Percentiles rank a stretch among this genome's conserved stretches.
Conservation (phyloP, 495 filamentous ascomycete genomes). For the Aspergillus conjunctus region DNA sequence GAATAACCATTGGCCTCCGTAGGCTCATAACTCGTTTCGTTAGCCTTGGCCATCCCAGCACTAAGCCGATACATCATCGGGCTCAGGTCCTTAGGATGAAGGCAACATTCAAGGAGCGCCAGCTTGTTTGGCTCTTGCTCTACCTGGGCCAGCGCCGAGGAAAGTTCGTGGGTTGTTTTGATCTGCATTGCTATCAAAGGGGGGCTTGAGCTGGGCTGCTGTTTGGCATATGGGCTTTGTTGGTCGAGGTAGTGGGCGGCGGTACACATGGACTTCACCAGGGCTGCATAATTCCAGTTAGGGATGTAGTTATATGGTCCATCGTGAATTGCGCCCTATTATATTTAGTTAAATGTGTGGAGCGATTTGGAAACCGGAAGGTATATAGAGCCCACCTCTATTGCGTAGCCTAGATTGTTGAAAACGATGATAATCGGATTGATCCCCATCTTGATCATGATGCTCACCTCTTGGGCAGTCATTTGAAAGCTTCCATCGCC, state of each 20-base stretch:
- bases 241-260: neutral
- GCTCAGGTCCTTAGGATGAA: neutral
- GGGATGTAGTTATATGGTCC: conserved; percentile 9
- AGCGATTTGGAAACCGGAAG: neutral
- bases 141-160: neutral
- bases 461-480: conserved; percentile 73
- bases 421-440: conserved; percentile 73
- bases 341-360: neutral
- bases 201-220: neutral
- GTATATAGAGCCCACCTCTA: conserved; percentile 41
- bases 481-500: conserved; percentile 79
- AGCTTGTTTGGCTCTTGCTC: neutral
- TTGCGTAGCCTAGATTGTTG: conserved; percentile 66
- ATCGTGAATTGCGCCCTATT: conserved; percentile 8
- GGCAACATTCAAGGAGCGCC: neutral
- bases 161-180: neutral
- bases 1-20: neutral
- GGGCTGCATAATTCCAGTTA: conserved; percentile 9
- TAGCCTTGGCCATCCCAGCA: neutral
- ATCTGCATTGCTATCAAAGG: conserved; percentile 2
- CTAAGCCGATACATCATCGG: neutral
- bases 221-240: neutral
- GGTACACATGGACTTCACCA: neutral
- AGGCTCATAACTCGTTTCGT: neutral
- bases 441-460: conserved; percentile 67